A percentile compares a stretch with the other conserved stretches of the same genome.
phyloP scores from a whole-genome alignment of 176 grass and related monocot species.

The Oryza glumipatula region DNA sequence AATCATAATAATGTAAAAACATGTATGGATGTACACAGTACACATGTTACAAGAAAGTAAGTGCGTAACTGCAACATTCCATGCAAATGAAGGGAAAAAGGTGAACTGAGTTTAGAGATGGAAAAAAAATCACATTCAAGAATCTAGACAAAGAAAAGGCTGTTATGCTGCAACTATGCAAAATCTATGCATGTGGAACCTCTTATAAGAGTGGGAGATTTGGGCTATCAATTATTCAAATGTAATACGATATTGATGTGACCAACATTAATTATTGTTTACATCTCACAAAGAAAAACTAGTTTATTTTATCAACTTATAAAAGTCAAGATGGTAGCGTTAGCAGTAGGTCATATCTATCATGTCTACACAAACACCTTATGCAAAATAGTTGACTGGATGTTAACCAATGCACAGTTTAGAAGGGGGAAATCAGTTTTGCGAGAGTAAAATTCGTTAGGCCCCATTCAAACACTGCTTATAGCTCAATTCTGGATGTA shows the following conservation, averaged over 20 bases:
- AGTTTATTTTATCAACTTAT: constrained; percentile 16
- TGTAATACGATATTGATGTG: background rate
- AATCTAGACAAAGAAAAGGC: background rate
- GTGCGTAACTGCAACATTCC: background rate
- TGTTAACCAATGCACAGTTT: background rate
- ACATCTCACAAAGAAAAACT: constrained; percentile 1
- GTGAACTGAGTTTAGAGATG: background rate
- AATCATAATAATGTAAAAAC: constrained; percentile 12
- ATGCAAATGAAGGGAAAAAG: constrained; percentile 9
- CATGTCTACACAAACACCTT: background rate
- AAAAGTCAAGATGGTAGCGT: background rate
- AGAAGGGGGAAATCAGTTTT: constrained; percentile 12
- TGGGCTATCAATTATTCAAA: background rate
- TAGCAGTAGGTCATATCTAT: background rate
- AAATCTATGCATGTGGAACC: background rate
- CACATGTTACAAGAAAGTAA: background rate
- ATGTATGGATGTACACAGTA: background rate
- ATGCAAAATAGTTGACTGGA: background rate
- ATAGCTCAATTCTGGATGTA: constrained; percentile 1
- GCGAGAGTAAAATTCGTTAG: background rate
- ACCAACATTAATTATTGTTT: background rate
- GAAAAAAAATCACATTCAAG: background rate
- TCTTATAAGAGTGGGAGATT: no score
- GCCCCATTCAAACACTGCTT: background rate
- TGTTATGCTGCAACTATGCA: background rate